Base-by-base conservation (phyloP, 495 filamentous ascomycete genomes). In the Aspergillus bridgeri region DNA sequence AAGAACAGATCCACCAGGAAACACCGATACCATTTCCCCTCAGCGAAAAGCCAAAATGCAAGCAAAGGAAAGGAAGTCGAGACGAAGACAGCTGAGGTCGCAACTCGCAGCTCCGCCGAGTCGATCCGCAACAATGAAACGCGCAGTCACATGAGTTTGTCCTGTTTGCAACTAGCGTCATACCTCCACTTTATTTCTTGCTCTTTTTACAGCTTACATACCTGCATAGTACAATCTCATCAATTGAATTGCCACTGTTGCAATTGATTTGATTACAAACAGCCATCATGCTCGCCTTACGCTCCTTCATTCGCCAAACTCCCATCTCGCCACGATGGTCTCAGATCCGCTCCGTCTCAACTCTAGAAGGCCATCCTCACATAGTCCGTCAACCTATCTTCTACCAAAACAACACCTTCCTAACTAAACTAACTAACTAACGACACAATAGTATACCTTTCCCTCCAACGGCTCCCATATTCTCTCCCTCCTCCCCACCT, bases 401-500 rank as follows among this genome's bases (percentile, higher is more conserved):
- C 42, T 18, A n/a, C 24, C 22, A 7, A 38, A n/a, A 42, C 50
- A 47, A 65, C 61, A 74, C 47, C 66, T 19, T n/a, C 19, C 42
- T 46, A 38, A 15, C 33, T 11, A 29, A 9, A 6, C 11, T 13
- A 15, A 13, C 33, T 13, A 38, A 15, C 33, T 38, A 38, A 38
- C 25, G 5, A 38, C 5, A 38, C 7, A 7, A 13, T 57, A 96
- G 91, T 93, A 93, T 77, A 78, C 88, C 22, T 87, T 90, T 62
- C 81, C 73, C 3, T 65, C 71, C 15, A 73, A 65, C 55, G 65
- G 66, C 48, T 67, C 64, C 21, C 73, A 89, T 67, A 76, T 90
- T 56, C 84, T 97, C 42, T 84, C 90, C 42, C 81, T 91, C 46
- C 85, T 96, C 50, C 78, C 86, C n/a, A 87, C 86, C 11, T 70